These are phyloP conservation scores for Rhodotorula paludigena DNA, from an alignment of 768 basidiomycete genomes.

Conservation along the genomic window DNA sequence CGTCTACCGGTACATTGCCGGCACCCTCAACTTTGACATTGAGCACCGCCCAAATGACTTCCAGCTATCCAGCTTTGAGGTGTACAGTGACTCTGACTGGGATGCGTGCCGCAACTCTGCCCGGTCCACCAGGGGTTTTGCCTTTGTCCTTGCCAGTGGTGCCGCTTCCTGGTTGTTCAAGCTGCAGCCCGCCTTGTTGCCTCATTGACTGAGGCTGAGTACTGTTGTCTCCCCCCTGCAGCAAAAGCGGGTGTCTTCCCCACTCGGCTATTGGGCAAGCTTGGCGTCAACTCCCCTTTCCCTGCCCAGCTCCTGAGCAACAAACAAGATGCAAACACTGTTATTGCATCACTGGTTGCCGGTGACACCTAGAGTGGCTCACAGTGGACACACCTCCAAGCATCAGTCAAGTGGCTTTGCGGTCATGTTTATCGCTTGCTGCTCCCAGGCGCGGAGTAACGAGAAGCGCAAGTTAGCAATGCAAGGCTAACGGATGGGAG, in stretches of 20 bases:
- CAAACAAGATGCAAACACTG: constrained; percentile 46
- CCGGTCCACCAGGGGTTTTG: not conserved
- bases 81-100: not conserved
- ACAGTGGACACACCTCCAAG: no score
- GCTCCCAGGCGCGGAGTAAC: no score
- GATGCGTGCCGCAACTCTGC: not conserved
- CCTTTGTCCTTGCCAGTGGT: not conserved
- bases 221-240: constrained; percentile 1
- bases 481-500: no score
- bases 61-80: no score
- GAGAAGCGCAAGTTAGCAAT: no score
- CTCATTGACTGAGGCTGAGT: constrained; percentile 36
- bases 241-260: constrained; percentile 1
- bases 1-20: constrained; percentile 51
- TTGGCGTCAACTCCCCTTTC: not conserved
- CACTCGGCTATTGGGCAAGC: not conserved
- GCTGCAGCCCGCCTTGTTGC: not conserved
- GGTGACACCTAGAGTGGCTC: no score
- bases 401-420: no score
- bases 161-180: not conserved
- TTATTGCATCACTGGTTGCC: no score
- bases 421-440: no score
- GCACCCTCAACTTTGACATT: constrained; percentile 34
- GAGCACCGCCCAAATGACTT: not conserved
- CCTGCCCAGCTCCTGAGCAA: constrained; percentile 16